Conservation (phyloP, 768 basidiomycete species). For the Mycena albidolilacea region DNA sequence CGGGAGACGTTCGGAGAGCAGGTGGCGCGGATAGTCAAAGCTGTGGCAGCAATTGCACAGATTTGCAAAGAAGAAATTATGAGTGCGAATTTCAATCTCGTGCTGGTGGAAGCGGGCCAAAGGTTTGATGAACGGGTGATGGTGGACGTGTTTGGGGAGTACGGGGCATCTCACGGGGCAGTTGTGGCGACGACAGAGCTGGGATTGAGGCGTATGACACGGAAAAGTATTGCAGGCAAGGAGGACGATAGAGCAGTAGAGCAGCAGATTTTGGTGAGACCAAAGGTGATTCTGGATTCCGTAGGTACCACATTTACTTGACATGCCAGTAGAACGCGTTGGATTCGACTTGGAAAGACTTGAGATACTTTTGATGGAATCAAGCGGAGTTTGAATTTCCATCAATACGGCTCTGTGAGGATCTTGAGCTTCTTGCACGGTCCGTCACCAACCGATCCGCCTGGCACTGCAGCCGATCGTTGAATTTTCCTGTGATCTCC, state of each 20-base stretch:
- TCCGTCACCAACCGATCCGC: neutral
- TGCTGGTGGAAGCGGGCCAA: constrained; percentile 70
- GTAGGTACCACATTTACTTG: constrained; percentile 48
- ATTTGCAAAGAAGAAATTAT: constrained; percentile 83
- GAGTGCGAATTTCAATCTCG: constrained; percentile 81
- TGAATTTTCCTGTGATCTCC: constrained; percentile 4
- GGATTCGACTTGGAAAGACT: too few relatives aligned
- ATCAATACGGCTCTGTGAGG: neutral
- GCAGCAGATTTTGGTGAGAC: constrained; percentile 71
- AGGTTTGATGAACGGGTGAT: constrained; percentile 66
- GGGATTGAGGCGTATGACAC: constrained; percentile 76
- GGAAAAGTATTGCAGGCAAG: constrained; percentile 50
- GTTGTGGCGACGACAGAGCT: constrained; percentile 82
- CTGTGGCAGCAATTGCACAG: constrained; percentile 73
- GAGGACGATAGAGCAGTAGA: constrained; percentile 65
- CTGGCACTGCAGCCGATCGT: neutral
- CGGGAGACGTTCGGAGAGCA: constrained; percentile 70
- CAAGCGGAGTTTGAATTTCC: neutral
- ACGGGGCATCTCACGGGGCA: constrained; percentile 62
- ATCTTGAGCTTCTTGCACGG: neutral
- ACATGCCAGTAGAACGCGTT: neutral
- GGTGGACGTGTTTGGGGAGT: constrained; percentile 76
- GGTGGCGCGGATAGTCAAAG: constrained; percentile 75
- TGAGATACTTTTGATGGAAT: neutral
- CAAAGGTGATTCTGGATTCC: constrained; percentile 86